A percentile compares a stretch with the other conserved stretches of the same genome.
phyloP scores from a whole-genome alignment of 2,329 filamentous ascomycete genomes.

The Capronia epimyces region DNA sequence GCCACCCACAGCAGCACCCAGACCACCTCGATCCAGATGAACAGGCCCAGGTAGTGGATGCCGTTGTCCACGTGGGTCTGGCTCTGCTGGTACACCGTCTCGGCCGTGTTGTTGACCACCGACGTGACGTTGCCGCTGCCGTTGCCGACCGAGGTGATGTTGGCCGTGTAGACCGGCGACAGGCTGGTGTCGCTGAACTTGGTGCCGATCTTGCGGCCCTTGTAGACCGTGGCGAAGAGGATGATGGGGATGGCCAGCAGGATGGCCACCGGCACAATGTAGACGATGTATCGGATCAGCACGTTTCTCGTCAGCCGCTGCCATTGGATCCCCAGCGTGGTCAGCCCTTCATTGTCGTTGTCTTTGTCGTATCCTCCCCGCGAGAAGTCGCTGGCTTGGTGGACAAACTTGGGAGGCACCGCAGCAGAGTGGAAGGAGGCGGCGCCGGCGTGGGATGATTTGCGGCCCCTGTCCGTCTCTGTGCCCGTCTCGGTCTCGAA shows the following conservation, averaged over 20 bases:
- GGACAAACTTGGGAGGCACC: background rate
- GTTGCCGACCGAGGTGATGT: conserved; percentile 8
- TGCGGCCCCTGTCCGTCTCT: too few relatives aligned
- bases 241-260: conserved; percentile 20
- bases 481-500: conserved; percentile 4
- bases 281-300: conserved; percentile 19
- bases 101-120: conserved; percentile 14
- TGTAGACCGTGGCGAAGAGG: conserved; percentile 25
- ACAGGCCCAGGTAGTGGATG: conserved; percentile 19
- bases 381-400: background rate
- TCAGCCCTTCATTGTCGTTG: conserved; percentile 4
- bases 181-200: background rate
- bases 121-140: conserved; percentile 4
- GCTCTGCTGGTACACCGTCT: conserved; percentile 5
- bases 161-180: conserved; percentile 11
- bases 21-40: conserved; percentile 23
- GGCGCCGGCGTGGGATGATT: too few relatives aligned
- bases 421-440: background rate
- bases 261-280: conserved; percentile 21
- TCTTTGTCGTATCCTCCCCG: background rate
- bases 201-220: conserved; percentile 24
- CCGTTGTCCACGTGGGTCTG: conserved; percentile 2
- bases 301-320: conserved; percentile 13
- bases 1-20: conserved; percentile 21
- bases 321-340: conserved; percentile 13